Evolutionary conservation across 208 protist genomes (phyloP), one percentile per base, ranked within the genome.

Genomic region (Entamoeba invadens): DNA sequence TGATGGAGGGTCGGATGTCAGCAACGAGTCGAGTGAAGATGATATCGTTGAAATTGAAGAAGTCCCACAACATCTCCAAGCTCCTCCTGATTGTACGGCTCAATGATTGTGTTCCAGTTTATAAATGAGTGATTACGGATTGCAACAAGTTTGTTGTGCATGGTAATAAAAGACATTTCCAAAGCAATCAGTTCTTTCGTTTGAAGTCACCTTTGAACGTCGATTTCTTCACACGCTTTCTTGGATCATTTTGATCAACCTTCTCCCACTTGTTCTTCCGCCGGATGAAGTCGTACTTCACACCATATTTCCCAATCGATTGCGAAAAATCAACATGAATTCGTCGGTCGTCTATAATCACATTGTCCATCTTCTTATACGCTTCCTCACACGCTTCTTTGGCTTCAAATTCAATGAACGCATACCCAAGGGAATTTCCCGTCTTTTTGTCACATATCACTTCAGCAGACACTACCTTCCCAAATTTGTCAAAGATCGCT

Each of bases 311-410:
- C 10, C 57, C 57, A 8, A 77, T 77, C 38, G 57, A 77, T 12
- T 77, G 57, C 21, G 77, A 98, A 94, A 99, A 99, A 95, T 99
- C 98, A 0, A 99, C 98, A 93, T 99, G 96, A 94, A 99, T 99
- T 91, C 98, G 97, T n/a, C 68, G 10, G 94, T 99, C 98, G 95
- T 99, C 98, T 93, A 99, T 97, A 10, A 99, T 95, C 1, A 98
- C 98, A 93, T 98, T 98, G 94, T 99, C 97, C 98, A 99, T 99
- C 96, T 99, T 99, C 45, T 97, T 93, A 93, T 98, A 98, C 1
- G 98, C 98, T 5, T 95, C 91, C 93, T 97, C 97, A 95, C 97
- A 98, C 42, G 96, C 94, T 91, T 98, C 96, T n/a, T 96, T 95
- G 0, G 92, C 96, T 31, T 97, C 97, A 95, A 99, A 99, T 96